Conservation (phyloP, 495 filamentous ascomycete species). For the Hypoxylon fragiforme region DNA sequence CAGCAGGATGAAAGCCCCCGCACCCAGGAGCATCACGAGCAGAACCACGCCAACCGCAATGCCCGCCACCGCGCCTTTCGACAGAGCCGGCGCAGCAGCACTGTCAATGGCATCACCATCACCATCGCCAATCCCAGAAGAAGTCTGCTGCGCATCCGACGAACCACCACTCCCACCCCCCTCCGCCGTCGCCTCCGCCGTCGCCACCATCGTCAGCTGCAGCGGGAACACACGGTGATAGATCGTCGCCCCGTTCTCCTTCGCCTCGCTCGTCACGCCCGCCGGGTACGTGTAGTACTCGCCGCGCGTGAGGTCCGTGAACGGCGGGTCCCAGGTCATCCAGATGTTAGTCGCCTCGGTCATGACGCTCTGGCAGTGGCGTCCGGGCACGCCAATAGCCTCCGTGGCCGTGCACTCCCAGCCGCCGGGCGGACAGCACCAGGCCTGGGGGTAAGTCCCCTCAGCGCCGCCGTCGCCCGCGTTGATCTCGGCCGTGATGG, state of each 20-base stretch:
- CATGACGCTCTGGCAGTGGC: conserved; percentile 9
- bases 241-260: background rate
- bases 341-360: conserved; percentile 2
- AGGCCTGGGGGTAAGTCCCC: conserved; percentile 6
- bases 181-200: too few species aligned
- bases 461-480: too few species aligned
- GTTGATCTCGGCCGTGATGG: background rate
- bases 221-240: conserved; percentile 6
- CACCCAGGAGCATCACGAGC: background rate
- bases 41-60: background rate
- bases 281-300: background rate
- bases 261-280: background rate
- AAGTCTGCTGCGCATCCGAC: background rate
- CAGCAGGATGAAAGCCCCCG: background rate
- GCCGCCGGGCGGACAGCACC: conserved; percentile 6
- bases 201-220: background rate
- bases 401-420: background rate
- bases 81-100: background rate
- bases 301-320: background rate
- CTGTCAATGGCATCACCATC: background rate
- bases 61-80: background rate
- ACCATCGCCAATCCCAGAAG: too few species aligned
- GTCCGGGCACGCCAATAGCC: background rate
- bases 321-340: conserved; percentile 14
- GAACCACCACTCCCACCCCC: too few species aligned